phyloP scores from a whole-genome alignment of 805 yeast species.

The Yarrowia porcina region DNA sequence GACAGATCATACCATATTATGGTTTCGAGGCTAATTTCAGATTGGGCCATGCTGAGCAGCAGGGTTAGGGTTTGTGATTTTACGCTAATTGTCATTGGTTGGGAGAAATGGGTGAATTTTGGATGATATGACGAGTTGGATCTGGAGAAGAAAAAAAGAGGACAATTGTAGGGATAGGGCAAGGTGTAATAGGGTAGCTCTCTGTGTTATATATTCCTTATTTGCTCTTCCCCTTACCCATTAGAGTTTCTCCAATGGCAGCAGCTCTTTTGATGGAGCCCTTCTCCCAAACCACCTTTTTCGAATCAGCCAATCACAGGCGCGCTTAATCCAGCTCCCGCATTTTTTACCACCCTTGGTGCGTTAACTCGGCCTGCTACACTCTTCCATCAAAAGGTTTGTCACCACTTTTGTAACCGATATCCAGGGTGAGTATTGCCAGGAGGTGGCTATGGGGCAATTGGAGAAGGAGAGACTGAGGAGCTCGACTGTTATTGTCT shows the following conservation, averaged over 20 bases:
- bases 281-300: not conserved
- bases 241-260: not conserved
- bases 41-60: not conserved
- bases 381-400: conserved; percentile 26
- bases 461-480: too few species aligned
- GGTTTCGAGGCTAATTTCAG: not conserved
- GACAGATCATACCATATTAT: conserved; percentile 10
- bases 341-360: conserved; percentile 25
- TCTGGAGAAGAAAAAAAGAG: not conserved
- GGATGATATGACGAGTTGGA: not conserved
- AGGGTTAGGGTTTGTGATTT: conserved; percentile 6
- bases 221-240: too few species aligned
- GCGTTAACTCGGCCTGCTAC: conserved; percentile 22
- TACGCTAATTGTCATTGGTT: conserved; percentile 20
- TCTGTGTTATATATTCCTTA: too few species aligned
- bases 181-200: too few species aligned
- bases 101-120: not conserved
- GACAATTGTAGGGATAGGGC: too few species aligned
- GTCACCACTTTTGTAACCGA: conserved; percentile 26
- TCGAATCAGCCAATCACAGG: conserved; percentile 18
- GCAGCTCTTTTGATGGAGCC: not conserved
- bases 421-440: conserved; percentile 20
- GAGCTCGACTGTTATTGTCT: not conserved
- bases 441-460: too few species aligned
- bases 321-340: conserved; percentile 9